Conservation (phyloP, 805 yeast genomes). For the Teunomyces cretensis region DNA sequence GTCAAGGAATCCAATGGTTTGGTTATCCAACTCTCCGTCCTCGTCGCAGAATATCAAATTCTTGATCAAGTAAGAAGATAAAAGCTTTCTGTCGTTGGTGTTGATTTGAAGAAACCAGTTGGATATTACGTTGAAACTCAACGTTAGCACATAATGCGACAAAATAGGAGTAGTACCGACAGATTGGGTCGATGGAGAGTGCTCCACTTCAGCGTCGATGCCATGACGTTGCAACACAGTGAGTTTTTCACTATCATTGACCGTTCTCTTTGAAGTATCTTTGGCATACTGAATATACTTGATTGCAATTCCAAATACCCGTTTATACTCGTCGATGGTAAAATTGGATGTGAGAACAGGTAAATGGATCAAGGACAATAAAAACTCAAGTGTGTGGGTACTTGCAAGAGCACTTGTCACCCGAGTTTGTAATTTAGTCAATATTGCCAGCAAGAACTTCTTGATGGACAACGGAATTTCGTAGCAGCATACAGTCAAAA, state of each 20-base stretch:
- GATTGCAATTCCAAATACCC: slow-evolving; percentile 82
- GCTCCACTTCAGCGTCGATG: slow-evolving; percentile 51
- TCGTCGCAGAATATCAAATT: slow-evolving; percentile 41
- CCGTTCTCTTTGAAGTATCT: slow-evolving; percentile 40
- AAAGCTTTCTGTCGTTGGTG: slow-evolving; percentile 52
- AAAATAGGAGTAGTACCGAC: slow-evolving; percentile 47
- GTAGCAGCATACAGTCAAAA: slow-evolving; percentile 73
- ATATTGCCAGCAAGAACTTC: slow-evolving; percentile 63
- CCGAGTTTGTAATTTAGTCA: slow-evolving; percentile 72
- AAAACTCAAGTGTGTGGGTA: slow-evolving; percentile 73
- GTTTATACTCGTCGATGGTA: slow-evolving; percentile 71
- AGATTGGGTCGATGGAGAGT: slow-evolving; percentile 51
- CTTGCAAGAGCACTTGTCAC: slow-evolving; percentile 68
- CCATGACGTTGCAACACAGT: slow-evolving; percentile 34
- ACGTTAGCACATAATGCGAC: slow-evolving; percentile 57
- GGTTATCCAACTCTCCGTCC: slow-evolving; percentile 40
- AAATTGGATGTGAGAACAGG: slow-evolving; percentile 70
- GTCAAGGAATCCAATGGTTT: slow-evolving; percentile 64
- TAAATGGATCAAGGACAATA: slow-evolving; percentile 62
- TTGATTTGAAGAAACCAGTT: slow-evolving; percentile 71
- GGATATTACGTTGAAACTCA: slow-evolving; percentile 68
- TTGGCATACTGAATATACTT: slow-evolving; percentile 71
- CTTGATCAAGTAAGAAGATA: slow-evolving; percentile 63
- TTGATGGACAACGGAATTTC: slow-evolving; percentile 75
- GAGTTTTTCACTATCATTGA: slow-evolving; percentile 11